phyloP scores from a whole-genome alignment of 768 basidiomycete species.

The Mycena pura region DNA sequence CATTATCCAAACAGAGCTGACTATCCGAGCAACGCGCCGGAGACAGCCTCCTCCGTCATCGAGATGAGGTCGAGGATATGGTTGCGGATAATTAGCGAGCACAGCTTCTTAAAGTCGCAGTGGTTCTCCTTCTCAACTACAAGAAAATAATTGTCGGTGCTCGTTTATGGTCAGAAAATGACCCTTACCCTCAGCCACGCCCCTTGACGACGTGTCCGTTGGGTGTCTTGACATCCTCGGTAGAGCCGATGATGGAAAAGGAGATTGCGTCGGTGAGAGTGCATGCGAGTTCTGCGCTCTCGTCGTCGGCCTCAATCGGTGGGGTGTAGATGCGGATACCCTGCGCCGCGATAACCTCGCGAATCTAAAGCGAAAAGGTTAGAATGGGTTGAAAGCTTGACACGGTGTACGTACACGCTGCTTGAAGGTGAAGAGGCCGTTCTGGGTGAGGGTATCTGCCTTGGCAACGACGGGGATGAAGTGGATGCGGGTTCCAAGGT shows the following conservation, averaged over 20 bases:
- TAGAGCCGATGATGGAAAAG: slow-evolving; percentile 98
- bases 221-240: slow-evolving; percentile 88
- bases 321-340: slow-evolving; percentile 95
- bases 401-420: slow-evolving; percentile 71
- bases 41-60: slow-evolving; percentile 82
- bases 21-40: background rate
- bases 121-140: slow-evolving; percentile 98
- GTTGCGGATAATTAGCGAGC: slow-evolving; percentile 93
- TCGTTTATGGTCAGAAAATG: background rate
- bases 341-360: slow-evolving; percentile 89
- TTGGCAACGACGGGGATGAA: slow-evolving; percentile 97
- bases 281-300: slow-evolving; percentile 87
- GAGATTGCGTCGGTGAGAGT: slow-evolving; percentile 91
- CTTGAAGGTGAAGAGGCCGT: slow-evolving; percentile 91
- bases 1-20: slow-evolving; percentile 17
- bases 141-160: slow-evolving; percentile 3
- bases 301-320: slow-evolving; percentile 88
- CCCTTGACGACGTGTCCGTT: slow-evolving; percentile 97
- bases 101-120: slow-evolving; percentile 98
- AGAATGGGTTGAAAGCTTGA: slow-evolving; percentile 12
- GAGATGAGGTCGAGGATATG: slow-evolving; percentile 99
- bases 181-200: slow-evolving; percentile 92
- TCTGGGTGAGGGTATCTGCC: slow-evolving; percentile 96
- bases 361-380: slow-evolving; percentile 59
- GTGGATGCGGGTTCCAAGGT: slow-evolving; percentile 96